These are phyloP conservation scores for Boletus fagicola DNA, from an alignment of 768 basidiomycete genomes.

Conservation along the genomic window DNA sequence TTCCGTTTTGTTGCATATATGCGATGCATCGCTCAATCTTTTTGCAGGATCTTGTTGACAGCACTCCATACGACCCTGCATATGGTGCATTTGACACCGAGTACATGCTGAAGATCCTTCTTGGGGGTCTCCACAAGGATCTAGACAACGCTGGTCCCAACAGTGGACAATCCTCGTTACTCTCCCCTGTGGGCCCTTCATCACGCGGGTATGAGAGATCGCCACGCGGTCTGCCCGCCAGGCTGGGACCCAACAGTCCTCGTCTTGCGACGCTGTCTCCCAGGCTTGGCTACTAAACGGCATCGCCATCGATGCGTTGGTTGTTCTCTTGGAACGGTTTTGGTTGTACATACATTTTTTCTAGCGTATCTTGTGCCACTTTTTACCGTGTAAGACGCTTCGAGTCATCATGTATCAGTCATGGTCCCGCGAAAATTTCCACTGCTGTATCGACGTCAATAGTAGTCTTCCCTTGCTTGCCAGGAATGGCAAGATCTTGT, in stretches of 20 bases:
- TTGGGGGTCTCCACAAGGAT: conserved; percentile 26
- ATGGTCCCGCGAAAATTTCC: neutral
- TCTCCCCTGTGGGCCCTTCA: conserved; percentile 3
- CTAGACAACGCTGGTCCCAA: conserved; percentile 14
- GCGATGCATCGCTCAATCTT: neutral
- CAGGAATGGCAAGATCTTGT: neutral
- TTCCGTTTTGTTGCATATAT: neutral
- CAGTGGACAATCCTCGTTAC: conserved; percentile 6
- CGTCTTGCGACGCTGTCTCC: conserved; percentile 13
- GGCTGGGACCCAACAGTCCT: conserved; percentile 10
- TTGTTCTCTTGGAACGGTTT: neutral
- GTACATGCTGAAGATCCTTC: conserved; percentile 36
- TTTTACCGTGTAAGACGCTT: neutral
- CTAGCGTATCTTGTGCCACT: neutral
- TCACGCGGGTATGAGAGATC: conserved; percentile 11
- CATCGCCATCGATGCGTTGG: neutral
- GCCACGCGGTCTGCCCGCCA: conserved; percentile 7
- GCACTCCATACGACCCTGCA: conserved; percentile 37
- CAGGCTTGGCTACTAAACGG: conserved; percentile 14
- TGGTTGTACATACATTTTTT: neutral
- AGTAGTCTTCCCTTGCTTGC: neutral
- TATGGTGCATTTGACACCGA: conserved; percentile 33
- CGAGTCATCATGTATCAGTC: neutral
- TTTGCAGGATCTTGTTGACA: conserved; percentile 46
- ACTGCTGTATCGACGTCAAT: neutral